A percentile compares a stretch with the other conserved stretches of the same genome.
Evolutionary conservation across 805 yeast genomes (phyloP).

Genomic region (Wickerhamiella nectarea): DNA sequence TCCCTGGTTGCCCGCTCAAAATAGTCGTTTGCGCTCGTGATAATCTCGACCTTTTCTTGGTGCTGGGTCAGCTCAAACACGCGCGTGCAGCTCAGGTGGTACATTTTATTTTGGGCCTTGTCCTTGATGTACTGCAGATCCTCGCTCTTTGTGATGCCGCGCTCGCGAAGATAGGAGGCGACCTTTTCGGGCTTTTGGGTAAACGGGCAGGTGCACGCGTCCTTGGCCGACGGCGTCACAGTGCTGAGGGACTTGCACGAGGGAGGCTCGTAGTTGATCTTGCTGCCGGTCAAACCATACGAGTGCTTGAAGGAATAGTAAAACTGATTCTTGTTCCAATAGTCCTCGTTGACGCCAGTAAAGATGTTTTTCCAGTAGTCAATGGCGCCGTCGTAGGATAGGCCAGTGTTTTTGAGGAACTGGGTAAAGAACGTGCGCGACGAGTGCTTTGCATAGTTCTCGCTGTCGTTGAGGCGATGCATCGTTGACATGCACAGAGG

Average conservation of each 20-base stretch:
- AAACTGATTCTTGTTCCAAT: slow-evolving; percentile 61
- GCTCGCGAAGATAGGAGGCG: slow-evolving; percentile 37
- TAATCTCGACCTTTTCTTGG: slow-evolving; percentile 33
- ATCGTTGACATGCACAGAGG: slow-evolving; percentile 71
- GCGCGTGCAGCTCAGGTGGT: slow-evolving; percentile 76
- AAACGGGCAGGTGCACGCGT: slow-evolving; percentile 86
- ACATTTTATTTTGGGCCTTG: slow-evolving; percentile 53
- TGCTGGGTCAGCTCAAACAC: slow-evolving; percentile 62
- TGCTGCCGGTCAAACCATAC: slow-evolving; percentile 84
- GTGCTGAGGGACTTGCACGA: slow-evolving; percentile 66
- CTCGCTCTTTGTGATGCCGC: slow-evolving; percentile 49
- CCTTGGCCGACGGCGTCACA: slow-evolving; percentile 51
- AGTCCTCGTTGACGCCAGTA: slow-evolving; percentile 45
- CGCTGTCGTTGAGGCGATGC: slow-evolving; percentile 42
- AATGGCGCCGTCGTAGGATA: slow-evolving; percentile 74
- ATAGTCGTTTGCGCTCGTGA: slow-evolving; percentile 79
- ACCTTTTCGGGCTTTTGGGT: slow-evolving; percentile 62
- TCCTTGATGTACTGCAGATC: slow-evolving; percentile 51
- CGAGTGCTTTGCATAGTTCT: slow-evolving; percentile 63
- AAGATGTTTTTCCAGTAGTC: slow-evolving; percentile 73
- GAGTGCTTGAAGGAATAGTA: slow-evolving; percentile 75
- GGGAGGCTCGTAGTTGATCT: slow-evolving; percentile 76
- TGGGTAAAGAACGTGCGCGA: slow-evolving; percentile 79
- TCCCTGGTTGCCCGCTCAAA: slow-evolving; percentile 26
- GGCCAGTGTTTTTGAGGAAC: slow-evolving; percentile 81